Percentiles rank a stretch among this genome's conserved stretches.
Evolutionary conservation across 176 grass and related monocot species (phyloP).

Genomic region (Cenchrus fungigraminus): DNA sequence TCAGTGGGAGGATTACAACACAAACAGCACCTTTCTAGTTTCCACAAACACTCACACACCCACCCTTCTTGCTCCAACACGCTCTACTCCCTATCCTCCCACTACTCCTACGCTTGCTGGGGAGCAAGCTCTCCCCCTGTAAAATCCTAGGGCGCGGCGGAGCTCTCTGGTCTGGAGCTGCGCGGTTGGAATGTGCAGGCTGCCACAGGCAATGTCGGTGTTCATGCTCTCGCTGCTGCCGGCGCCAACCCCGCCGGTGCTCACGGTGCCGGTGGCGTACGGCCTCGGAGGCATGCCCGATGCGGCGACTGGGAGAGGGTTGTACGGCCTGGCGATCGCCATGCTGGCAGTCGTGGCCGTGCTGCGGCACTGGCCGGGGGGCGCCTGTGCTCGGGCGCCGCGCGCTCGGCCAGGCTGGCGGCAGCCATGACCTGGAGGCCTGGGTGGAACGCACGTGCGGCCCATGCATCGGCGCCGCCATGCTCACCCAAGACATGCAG

Average conservation of each 20-base stretch:
- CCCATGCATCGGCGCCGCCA: slow-evolving; percentile 53
- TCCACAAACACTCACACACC: background rate
- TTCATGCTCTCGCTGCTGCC: slow-evolving; percentile 29
- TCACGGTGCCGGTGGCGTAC: slow-evolving; percentile 37
- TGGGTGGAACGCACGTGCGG: slow-evolving; percentile 70
- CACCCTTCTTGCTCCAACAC: background rate
- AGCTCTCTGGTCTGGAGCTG: background rate
- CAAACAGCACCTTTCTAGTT: background rate
- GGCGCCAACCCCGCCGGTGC: slow-evolving; percentile 20
- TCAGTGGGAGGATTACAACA: background rate
- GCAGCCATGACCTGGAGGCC: slow-evolving; percentile 54
- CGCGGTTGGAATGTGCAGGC: background rate
- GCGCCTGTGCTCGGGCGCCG: no score
- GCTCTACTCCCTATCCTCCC: background rate
- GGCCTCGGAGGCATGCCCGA: background rate
- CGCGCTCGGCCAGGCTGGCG: no score
- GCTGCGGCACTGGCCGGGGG: slow-evolving; percentile 60
- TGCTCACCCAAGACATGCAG: background rate
- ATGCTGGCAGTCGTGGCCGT: slow-evolving; percentile 63
- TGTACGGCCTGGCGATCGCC: slow-evolving; percentile 68
- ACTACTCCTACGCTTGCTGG: background rate
- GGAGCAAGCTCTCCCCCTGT: background rate
- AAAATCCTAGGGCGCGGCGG: background rate
- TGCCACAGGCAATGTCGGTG: slow-evolving; percentile 42
- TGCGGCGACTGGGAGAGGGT: slow-evolving; percentile 21